These are phyloP conservation scores for Selaginella moellendorffii DNA, from an alignment of 75 land plant species.

Conservation along the genomic window DNA sequence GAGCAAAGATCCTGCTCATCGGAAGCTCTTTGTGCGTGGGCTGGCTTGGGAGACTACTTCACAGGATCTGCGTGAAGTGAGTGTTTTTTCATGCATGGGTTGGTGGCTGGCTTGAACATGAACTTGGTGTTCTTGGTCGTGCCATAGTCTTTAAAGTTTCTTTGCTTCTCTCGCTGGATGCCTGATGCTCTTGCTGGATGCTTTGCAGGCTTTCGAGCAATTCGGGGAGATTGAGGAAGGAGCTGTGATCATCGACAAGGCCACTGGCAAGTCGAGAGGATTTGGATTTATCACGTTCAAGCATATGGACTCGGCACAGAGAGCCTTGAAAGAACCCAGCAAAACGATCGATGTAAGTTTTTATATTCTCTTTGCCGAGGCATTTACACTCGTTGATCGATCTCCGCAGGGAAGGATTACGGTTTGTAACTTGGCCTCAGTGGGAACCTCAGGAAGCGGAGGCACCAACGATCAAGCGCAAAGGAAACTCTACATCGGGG, in stretches of 20 bases:
- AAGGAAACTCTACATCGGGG: slow-evolving; percentile 63
- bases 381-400: no score
- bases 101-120: slow-evolving; percentile 17
- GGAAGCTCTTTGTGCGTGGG: slow-evolving; percentile 93
- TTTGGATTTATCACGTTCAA: no score
- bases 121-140: no score
- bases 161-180: background rate
- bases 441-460: slow-evolving; percentile 28
- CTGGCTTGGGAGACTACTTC: no score
- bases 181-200: no score
- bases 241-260: slow-evolving; percentile 54
- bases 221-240: slow-evolving; percentile 73
- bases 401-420: slow-evolving; percentile 55
- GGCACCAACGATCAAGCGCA: slow-evolving; percentile 36
- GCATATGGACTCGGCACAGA: no score
- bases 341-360: slow-evolving; percentile 56
- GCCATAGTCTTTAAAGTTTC: no score
- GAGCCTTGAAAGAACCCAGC: slow-evolving; percentile 69
- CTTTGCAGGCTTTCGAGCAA: slow-evolving; percentile 40
- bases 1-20: slow-evolving; percentile 70
- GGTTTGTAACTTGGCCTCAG: slow-evolving; percentile 56
- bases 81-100: slow-evolving; percentile 33
- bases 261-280: no score
- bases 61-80: no score
- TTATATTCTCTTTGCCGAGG: no score